A percentile compares a stretch with the other conserved stretches of the same genome.
Conservation (phyloP, 495 filamentous ascomycete species). For the Lichenothelia convexa region DNA sequence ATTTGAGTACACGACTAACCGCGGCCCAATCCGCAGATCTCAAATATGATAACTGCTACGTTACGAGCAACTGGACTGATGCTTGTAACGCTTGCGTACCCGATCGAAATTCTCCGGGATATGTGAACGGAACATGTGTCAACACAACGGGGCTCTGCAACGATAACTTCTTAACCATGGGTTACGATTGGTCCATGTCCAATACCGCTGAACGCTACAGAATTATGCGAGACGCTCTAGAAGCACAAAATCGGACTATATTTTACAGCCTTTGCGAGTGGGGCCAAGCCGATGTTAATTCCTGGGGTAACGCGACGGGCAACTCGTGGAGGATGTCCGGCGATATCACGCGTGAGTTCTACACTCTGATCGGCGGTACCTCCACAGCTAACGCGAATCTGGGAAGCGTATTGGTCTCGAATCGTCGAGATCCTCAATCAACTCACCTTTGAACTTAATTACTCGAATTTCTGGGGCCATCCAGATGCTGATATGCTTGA, state of each 20-base stretch:
- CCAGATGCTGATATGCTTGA: slow-evolving; percentile 58
- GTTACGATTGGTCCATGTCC: slow-evolving; percentile 34
- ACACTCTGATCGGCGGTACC: too few species aligned
- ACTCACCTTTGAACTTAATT: slow-evolving; percentile 29
- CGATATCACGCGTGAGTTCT: slow-evolving; percentile 28
- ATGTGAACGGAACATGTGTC: slow-evolving; percentile 25
- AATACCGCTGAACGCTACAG: slow-evolving; percentile 34
- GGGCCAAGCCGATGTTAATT: slow-evolving; percentile 34
- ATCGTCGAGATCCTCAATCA: slow-evolving; percentile 35
- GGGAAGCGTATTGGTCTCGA: slow-evolving; percentile 21
- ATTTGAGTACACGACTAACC: too few species aligned
- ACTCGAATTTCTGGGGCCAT: too few species aligned
- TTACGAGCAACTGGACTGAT: too few species aligned
- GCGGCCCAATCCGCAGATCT: too few species aligned
- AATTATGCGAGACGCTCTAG: slow-evolving; percentile 43
- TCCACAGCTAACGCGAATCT: slow-evolving; percentile 16
- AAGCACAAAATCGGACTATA: slow-evolving; percentile 34
- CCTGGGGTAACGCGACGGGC: slow-evolving; percentile 32
- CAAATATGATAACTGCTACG: slow-evolving; percentile 58
- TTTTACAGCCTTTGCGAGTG: slow-evolving; percentile 49
- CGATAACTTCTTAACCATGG: too few species aligned
- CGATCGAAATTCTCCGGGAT: too few species aligned
- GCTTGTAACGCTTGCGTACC: too few species aligned
- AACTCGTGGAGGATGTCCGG: slow-evolving; percentile 37
- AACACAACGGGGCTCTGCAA: slow-evolving; percentile 23